A percentile compares a stretch with the other conserved stretches of the same genome.
Conservation (phyloP, 192 early-diverging fungal genomes). For the Backusella luteola region DNA sequence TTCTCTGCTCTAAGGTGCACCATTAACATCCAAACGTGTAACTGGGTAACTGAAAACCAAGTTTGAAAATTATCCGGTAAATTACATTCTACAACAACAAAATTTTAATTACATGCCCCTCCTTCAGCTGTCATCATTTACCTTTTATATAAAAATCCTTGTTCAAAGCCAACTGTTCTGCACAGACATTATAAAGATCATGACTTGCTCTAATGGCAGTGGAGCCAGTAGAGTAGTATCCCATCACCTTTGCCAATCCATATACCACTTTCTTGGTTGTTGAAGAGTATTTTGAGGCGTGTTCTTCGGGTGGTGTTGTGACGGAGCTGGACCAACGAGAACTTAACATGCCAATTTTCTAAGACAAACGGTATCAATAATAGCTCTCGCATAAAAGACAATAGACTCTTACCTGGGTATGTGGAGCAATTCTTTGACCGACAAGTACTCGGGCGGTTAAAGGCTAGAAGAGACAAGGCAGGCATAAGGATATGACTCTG, state of each 20-base stretch:
- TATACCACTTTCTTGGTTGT: constrained; percentile 40
- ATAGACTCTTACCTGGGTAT: not conserved
- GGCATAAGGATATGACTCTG: not conserved
- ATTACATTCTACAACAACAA: constrained; percentile 44
- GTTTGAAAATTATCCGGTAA: constrained; percentile 90
- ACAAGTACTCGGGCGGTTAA: not conserved
- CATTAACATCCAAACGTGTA: constrained; percentile 95
- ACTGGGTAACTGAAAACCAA: constrained; percentile 87
- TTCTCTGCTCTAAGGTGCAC: constrained; percentile 74
- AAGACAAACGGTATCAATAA: not conserved
- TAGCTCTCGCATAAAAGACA: not conserved
- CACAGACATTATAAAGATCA: constrained; percentile 49
- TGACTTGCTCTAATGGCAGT: constrained; percentile 53
- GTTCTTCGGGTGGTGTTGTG: not conserved
- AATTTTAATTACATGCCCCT: not conserved
- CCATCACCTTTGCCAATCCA: constrained; percentile 46
- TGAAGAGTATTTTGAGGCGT: constrained; percentile 25
- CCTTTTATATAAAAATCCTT: constrained; percentile 48
- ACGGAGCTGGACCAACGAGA: not conserved
- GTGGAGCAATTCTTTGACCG: not conserved
- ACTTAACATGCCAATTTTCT: not conserved
- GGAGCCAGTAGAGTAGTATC: constrained; percentile 50
- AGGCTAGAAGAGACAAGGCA: not conserved
- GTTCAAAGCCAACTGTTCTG: constrained; percentile 43
- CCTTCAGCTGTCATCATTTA: constrained; percentile 8